Percentiles rank a stretch among this genome's conserved stretches.
Conservation (phyloP, 352 stramenopile species). For the Aphanomyces astaci region DNA sequence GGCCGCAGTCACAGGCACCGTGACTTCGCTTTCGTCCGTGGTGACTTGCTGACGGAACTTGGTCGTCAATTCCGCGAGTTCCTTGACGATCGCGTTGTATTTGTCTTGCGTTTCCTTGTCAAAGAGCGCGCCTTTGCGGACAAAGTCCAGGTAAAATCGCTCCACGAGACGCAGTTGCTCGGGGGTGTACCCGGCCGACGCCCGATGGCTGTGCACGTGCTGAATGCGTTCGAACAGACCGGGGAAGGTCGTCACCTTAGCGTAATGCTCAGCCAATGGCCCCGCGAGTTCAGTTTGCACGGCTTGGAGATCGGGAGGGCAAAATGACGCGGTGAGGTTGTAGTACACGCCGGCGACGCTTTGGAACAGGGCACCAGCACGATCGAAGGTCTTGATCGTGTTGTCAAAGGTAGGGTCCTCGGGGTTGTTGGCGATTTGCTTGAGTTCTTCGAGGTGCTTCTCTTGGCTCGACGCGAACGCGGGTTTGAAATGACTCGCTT, state of each 20-base stretch:
- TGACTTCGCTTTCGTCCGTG: conserved; percentile 51
- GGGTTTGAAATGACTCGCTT: conserved; percentile 35
- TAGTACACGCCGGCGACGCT: conserved; percentile 37
- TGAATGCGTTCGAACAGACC: conserved; percentile 53
- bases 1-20: conserved; percentile 34
- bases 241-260: conserved; percentile 34
- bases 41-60: conserved; percentile 60
- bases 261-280: conserved; percentile 35
- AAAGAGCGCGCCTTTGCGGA: conserved; percentile 28
- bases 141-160: conserved; percentile 47
- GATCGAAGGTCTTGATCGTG: conserved; percentile 47
- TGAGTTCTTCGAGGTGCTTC: conserved; percentile 39
- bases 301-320: conserved; percentile 44
- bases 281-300: conserved; percentile 49
- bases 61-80: conserved; percentile 44
- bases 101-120: conserved; percentile 35
- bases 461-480: conserved; percentile 43
- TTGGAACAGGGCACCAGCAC: conserved; percentile 31
- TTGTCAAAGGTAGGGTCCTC: conserved; percentile 40
- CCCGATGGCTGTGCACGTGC: conserved; percentile 26
- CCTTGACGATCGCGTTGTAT: conserved; percentile 43
- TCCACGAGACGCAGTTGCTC: conserved; percentile 46
- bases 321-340: conserved; percentile 42
- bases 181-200: conserved; percentile 17
- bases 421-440: conserved; percentile 36